These are phyloP conservation scores for Scutellaria galericulata DNA, from an alignment of 257 asterid species.

Conservation along the genomic window DNA sequence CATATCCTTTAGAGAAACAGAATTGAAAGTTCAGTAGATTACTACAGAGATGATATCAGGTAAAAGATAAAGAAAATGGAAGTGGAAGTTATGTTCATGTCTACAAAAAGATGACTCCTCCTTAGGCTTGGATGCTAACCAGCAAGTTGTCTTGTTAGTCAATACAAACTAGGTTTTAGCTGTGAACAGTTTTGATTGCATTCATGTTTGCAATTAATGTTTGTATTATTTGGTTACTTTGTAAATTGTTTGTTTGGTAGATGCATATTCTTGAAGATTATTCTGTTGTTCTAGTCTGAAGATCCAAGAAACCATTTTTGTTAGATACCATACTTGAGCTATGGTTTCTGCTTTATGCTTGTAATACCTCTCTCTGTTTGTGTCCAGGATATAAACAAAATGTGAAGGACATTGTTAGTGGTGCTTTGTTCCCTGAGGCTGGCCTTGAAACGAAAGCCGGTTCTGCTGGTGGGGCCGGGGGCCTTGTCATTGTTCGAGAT, in stretches of 20 bases:
- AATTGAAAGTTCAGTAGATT: not conserved
- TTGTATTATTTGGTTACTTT: not conserved
- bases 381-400: slow-evolving; percentile 75
- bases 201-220: slow-evolving; percentile 5
- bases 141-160: not conserved
- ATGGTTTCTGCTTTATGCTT: slow-evolving; percentile 16
- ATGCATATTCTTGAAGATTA: not conserved
- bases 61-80: not conserved
- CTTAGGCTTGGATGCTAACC: slow-evolving; percentile 15
- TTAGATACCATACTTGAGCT: not conserved
- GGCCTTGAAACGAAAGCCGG: slow-evolving; percentile 79
- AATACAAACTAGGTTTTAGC: not conserved
- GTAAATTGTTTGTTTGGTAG: not conserved
- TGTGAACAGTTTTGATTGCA: slow-evolving; percentile 13
- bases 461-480: slow-evolving; percentile 91
- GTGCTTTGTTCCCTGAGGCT: slow-evolving; percentile 90
- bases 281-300: not conserved
- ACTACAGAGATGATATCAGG: slow-evolving; percentile 1
- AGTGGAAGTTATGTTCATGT: not conserved
- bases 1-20: not conserved
- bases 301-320: not conserved
- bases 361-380: slow-evolving; percentile 2
- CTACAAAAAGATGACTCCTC: not conserved
- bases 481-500: slow-evolving; percentile 93
- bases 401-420: slow-evolving; percentile 74